Evolutionary conservation across 441 rosid genomes (phyloP), one percentile per base, ranked within the genome.

Genomic region (Kokia cookei): DNA sequence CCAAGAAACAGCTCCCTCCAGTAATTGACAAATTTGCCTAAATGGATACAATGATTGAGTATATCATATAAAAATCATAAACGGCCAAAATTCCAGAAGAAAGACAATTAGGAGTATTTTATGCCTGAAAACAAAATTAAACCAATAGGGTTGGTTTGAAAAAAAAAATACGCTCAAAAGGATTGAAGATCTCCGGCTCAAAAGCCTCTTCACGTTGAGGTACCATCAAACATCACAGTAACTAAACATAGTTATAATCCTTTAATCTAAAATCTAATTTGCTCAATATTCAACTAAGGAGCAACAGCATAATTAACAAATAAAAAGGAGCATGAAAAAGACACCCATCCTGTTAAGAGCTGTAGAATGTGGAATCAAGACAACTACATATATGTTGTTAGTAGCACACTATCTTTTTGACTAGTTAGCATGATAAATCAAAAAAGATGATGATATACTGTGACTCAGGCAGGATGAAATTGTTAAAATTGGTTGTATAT

Each of bases 1-100:
- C 91, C 88, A 90, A 86, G 81, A 85, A 88, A 81, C 98, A 93
- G 84, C 97, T 96, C 67, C 99, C 99, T 74, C 99, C 99, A 80
- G 79, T 81, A 76, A 96, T 89, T 76, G 97, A 92, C 71, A 96
- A 82, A 84, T 93, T 91, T 65, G 82, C 92, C 99, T 93, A 86
- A 74, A 69, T 54, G 13, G 62, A 69, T 26, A 53, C 47, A 24
- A 29, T 24, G 63, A 69, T 69, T 35, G 29, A 54, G 62, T 22
- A 70, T 27, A 70, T 70, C 3, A 35, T 70, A 70, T 13, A 6
- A 53, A 4, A 7, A 55, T 22, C 7, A 22, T 37, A 19, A 19
- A 55, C 42, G 51, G 73, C 7, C 9, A 55, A 22, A 68, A 32
- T n/a, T 69, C 27, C 47, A 48, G 13, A 50, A 13, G 15, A 32